Evolutionary conservation across 2,329 filamentous ascomycete genomes (phyloP).

Genomic region (Colletotrichum lindemuthianum): DNA sequence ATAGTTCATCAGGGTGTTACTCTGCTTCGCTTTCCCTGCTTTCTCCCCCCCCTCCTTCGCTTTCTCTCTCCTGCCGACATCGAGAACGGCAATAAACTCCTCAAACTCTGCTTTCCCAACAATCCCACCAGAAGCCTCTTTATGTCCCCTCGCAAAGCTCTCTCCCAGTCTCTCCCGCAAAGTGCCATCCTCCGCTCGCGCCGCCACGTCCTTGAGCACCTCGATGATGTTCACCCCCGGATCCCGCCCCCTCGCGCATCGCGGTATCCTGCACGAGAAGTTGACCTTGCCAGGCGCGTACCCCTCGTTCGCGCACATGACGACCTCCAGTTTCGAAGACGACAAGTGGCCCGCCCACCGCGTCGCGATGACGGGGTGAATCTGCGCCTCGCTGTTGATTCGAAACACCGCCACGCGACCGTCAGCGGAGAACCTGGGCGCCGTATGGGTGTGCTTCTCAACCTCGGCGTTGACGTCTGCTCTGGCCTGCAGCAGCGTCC

Average conservation of each 20-base stretch:
- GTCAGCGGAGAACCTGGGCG: slow-evolving; percentile 72
- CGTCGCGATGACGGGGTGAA: slow-evolving; percentile 75
- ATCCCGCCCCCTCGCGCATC: slow-evolving; percentile 62
- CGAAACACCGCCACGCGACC: slow-evolving; percentile 70
- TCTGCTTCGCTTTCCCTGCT: slow-evolving; percentile 50
- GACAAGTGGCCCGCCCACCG: slow-evolving; percentile 71
- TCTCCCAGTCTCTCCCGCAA: slow-evolving; percentile 64
- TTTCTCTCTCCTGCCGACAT: slow-evolving; percentile 63
- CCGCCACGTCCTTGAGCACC: slow-evolving; percentile 62
- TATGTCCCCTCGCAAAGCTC: slow-evolving; percentile 73
- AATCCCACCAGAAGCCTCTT: slow-evolving; percentile 72
- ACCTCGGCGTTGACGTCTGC: slow-evolving; percentile 70
- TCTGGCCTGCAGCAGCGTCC: slow-evolving; percentile 61
- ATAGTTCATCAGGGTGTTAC: slow-evolving; percentile 65
- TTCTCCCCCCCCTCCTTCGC: slow-evolving; percentile 44
- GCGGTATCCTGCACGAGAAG: slow-evolving; percentile 72
- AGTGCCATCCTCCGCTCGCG: slow-evolving; percentile 49
- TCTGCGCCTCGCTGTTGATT: slow-evolving; percentile 68
- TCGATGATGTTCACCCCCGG: slow-evolving; percentile 72
- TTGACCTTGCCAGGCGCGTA: slow-evolving; percentile 72
- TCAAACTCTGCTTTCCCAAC: slow-evolving; percentile 70
- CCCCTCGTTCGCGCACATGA: slow-evolving; percentile 74
- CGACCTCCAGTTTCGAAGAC: slow-evolving; percentile 68
- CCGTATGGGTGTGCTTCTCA: slow-evolving; percentile 67
- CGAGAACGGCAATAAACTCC: slow-evolving; percentile 68